These are phyloP conservation scores for Sarocladiaceae sp. DNA, from an alignment of 2,329 filamentous ascomycete genomes.

Conservation along the genomic window DNA sequence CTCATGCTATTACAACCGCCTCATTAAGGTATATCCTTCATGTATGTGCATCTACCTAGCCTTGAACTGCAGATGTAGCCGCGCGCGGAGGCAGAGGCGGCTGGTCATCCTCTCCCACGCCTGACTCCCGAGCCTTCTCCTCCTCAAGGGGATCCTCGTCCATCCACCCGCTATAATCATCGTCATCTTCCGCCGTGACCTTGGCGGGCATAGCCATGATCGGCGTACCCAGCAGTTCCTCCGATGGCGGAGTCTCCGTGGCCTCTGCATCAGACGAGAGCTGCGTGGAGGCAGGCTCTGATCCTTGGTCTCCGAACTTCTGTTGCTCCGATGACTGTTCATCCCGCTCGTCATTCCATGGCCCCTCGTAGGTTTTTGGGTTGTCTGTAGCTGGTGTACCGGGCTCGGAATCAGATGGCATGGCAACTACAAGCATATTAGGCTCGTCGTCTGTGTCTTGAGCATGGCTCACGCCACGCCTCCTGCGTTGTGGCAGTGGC, in stretches of 20 bases:
- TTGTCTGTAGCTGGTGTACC: conserved; percentile 41
- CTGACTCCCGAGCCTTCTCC: neutral
- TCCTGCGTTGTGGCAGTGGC: conserved; percentile 41
- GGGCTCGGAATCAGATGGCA: conserved; percentile 57
- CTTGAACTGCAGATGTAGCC: neutral
- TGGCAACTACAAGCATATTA: conserved; percentile 57
- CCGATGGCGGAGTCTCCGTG: neutral
- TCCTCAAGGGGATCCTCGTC: conserved; percentile 14
- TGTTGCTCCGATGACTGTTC: no score
- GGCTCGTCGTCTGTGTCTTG: conserved; percentile 28
- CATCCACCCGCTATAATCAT: conserved; percentile 22
- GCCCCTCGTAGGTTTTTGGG: conserved; percentile 11
- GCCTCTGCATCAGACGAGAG: neutral
- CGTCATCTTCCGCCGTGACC: conserved; percentile 16
- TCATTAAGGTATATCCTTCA: no score
- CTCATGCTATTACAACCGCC: no score
- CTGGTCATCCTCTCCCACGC: conserved; percentile 1
- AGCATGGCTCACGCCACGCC: conserved; percentile 28
- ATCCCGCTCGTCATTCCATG: neutral
- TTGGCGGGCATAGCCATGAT: conserved; percentile 14
- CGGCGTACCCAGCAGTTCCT: neutral
- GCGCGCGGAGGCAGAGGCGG: conserved; percentile 1
- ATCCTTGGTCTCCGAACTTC: neutral
- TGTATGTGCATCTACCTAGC: no score
- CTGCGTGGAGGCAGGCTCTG: neutral